Evolutionary conservation across 805 yeast genomes (phyloP), one percentile per base, ranked within the genome.

Genomic region (Saturnispora diversa): DNA sequence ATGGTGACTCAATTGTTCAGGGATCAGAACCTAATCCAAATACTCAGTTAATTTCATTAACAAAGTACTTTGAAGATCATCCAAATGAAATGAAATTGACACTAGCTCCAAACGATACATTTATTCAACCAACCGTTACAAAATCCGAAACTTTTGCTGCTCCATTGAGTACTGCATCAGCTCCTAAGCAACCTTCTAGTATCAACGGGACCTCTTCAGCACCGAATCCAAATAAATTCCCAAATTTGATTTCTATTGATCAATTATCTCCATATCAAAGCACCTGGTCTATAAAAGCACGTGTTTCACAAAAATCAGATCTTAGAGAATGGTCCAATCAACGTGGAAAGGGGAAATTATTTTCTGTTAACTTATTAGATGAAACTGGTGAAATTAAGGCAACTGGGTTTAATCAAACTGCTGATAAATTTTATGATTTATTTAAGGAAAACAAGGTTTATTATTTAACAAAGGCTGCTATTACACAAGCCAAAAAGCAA

Each of bases 371-470:
- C 51, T 77, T 92, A 44, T 64, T 90, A 43, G 98, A 92, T 58
- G 95, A 92, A 58, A 83, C 96, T 5, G 95, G 92, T 53, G 97
- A 92, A 65, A 92, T 92, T 51, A 74, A 92, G 54, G 97, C 95
- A 9, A 87, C 97, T 2, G 96, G 92, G 2, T 92, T 92, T 63
- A 84, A 84, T 59, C 90, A 85, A 28, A 72, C 74, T 52, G 96
- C 90, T 10, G 94, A 84, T 44, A 77, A 75, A 56, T 82, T 75
- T 56, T 80, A 75, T 64, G 84, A 81, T 50, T 53, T 77, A 23
- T 63, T 92, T 37, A 84, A 84, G 59, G 97, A 87, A 56, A 96
- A 95, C 26, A 79, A 83, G 60, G 94, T 84, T 6, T 92, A 86
- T 58, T 85, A 80, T 52, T 70, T 92, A 24, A 75, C 90, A 30